phyloP scores from a whole-genome alignment of 495 filamentous ascomycete species.

The Filosporella fistucella region DNA sequence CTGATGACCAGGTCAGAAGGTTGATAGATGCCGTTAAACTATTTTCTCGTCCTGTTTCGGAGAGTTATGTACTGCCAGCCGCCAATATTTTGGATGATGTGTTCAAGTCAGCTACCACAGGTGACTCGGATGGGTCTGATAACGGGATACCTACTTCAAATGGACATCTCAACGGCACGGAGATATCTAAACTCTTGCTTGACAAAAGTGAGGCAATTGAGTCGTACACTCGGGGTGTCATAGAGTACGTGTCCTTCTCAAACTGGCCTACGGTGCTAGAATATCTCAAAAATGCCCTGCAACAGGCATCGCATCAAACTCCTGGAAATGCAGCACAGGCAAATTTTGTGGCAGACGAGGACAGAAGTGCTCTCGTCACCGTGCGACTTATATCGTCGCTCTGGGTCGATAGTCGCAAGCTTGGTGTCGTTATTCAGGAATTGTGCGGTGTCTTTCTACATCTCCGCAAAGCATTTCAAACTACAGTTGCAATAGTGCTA shows the following conservation, averaged over 20 bases:
- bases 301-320: conserved; percentile 36
- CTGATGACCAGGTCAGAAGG: conserved; percentile 19
- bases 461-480: conserved; percentile 56
- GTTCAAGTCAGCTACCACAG: conserved; percentile 27
- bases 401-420: conserved; percentile 56
- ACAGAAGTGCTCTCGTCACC: conserved; percentile 41
- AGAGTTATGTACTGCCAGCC: conserved; percentile 25
- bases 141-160: neutral
- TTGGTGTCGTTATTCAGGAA: conserved; percentile 55
- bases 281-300: conserved; percentile 43
- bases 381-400: conserved; percentile 52
- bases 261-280: conserved; percentile 55
- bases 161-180: conserved; percentile 20
- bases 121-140: conserved; percentile 14
- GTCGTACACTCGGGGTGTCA: conserved; percentile 40
- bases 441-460: conserved; percentile 58
- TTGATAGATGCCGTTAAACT: conserved; percentile 22
- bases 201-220: conserved; percentile 33
- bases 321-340: conserved; percentile 26
- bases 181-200: conserved; percentile 27
- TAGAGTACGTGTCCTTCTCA: conserved; percentile 57
- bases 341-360: conserved; percentile 42
- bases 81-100: conserved; percentile 21
- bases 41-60: conserved; percentile 23
- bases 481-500: conserved; percentile 52